A percentile compares a stretch with the other conserved stretches of the same genome.
Evolutionary conservation across 176 grass and related monocot species (phyloP).

Genomic region (Pontederia paniculata): DNA sequence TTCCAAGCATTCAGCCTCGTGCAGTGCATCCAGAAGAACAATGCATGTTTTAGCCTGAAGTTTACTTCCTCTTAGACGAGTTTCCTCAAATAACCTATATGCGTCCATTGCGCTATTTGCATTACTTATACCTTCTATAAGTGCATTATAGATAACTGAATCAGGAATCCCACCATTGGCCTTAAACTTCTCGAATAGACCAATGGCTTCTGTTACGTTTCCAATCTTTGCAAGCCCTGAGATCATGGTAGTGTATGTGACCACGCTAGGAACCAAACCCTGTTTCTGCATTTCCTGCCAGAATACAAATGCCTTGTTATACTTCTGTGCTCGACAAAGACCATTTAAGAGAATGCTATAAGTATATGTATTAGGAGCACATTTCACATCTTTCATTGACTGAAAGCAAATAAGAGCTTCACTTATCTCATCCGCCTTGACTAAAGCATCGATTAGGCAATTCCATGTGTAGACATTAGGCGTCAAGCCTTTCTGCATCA

Average conservation of each 20-base stretch:
- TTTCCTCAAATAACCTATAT: conserved; percentile 80
- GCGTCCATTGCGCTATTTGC: conserved; percentile 66
- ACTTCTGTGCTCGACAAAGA: conserved; percentile 75
- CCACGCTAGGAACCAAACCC: conserved; percentile 57
- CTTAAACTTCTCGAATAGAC: conserved; percentile 78
- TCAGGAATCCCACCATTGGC: conserved; percentile 66
- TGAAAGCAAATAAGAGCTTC: conserved; percentile 91
- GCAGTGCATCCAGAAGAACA: conserved; percentile 80
- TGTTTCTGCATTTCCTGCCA: conserved; percentile 97
- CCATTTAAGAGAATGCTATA: conserved; percentile 88
- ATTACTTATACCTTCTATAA: conserved; percentile 98
- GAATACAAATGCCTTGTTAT: conserved; percentile 93
- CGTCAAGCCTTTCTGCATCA: conserved; percentile 79
- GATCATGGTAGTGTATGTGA: conserved; percentile 97
- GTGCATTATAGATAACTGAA: conserved; percentile 64
- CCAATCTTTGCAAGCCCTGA: conserved; percentile 72
- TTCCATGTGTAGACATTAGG: conserved; percentile 97
- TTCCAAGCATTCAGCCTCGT: conserved; percentile 71
- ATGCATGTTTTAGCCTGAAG: conserved; percentile 76
- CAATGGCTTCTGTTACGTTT: conserved; percentile 64
- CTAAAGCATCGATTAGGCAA: conserved; percentile 74
- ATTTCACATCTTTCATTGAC: conserved; percentile 89
- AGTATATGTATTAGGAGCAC: conserved; percentile 66
- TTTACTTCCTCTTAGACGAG: conserved; percentile 54
- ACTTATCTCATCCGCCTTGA: conserved; percentile 89